Evolutionary conservation across 495 filamentous ascomycete species (phyloP), one percentile per base, ranked within the genome.

Genomic region (Mycothermus thermophilus): DNA sequence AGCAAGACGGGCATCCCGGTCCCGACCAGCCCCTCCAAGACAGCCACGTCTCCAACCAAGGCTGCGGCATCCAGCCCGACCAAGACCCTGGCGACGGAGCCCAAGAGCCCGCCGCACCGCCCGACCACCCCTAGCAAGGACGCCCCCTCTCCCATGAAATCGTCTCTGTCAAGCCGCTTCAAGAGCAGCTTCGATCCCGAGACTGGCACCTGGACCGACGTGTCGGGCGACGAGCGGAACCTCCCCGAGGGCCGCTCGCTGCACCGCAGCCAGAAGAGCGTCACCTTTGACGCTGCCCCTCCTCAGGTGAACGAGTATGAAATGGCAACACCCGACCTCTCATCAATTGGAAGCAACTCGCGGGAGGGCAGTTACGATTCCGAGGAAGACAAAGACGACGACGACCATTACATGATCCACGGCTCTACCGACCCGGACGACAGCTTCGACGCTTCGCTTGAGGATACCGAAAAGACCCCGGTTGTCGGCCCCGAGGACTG

Each of bases 221-320:
- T 67, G 1, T 60, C 60, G 6, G 33, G 54, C 15, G 65, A 69
- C 16, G 71, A 77, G 35, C 57, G 56, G 21, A 49, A 68, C 32
- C 58, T 71, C 12, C 73, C 69, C 15, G 64, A 60, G 21, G 72
- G 75, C 25, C 67, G 66, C 42, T 67, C 54, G 13, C 67, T 82
- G 3, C 77, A 80, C 51, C 77, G 85, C 23, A 81, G 93, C 59
- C 75, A 83, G 0, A 97, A 97, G 59, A 93, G 85, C 44, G 90
- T 97, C 18, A 96, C 84, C 2, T 97, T 95, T 48, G 87, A 95
- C 63, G 78, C 75, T 18, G 90, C 84, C 0, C 88, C 90, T 15
- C 92, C 90, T 19, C 80, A 90, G 53, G 66, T 96, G 34, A 93
- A 94, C 47, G 86, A 96, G 52, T 97, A 96, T 50, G 90, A 95